phyloP scores from a whole-genome alignment of 2,329 filamentous ascomycete genomes.

The Claviceps cyperi region DNA sequence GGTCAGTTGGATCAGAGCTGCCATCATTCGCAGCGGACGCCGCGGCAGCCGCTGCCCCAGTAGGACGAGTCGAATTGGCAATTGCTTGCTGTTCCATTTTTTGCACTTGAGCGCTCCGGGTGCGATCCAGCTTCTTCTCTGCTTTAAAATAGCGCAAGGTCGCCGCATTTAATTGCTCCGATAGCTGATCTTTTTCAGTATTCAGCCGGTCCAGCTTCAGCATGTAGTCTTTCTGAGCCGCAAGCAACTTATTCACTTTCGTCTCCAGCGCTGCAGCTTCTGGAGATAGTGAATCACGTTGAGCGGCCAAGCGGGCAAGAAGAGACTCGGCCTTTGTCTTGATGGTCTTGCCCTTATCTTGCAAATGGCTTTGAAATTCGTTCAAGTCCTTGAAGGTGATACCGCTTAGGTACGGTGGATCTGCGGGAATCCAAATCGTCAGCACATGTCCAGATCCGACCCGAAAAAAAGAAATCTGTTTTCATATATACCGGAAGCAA shows the following conservation, averaged over 20 bases:
- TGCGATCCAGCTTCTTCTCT: slow-evolving; percentile 83
- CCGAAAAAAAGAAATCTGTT: neutral
- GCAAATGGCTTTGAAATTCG: slow-evolving; percentile 71
- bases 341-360: slow-evolving; percentile 61
- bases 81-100: slow-evolving; percentile 85
- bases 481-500: slow-evolving; percentile 12
- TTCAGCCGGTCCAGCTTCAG: slow-evolving; percentile 62
- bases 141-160: slow-evolving; percentile 88
- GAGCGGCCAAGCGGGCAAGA: slow-evolving; percentile 39
- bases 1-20: slow-evolving; percentile 37
- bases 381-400: slow-evolving; percentile 48
- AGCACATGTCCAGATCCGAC: slow-evolving; percentile 6
- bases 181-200: slow-evolving; percentile 69
- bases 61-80: slow-evolving; percentile 44
- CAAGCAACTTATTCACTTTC: slow-evolving; percentile 60
- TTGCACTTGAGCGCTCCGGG: slow-evolving; percentile 76
- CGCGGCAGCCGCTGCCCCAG: slow-evolving; percentile 6
- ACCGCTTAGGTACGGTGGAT: slow-evolving; percentile 40
- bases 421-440: slow-evolving; percentile 21
- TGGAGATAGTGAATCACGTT: slow-evolving; percentile 42
- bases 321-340: slow-evolving; percentile 59
- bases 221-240: slow-evolving; percentile 68
- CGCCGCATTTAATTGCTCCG: slow-evolving; percentile 75
- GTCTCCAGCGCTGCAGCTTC: slow-evolving; percentile 60
- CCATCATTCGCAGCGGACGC: slow-evolving; percentile 20